Evolutionary conservation across 2,329 filamentous ascomycete genomes (phyloP).

Genomic region (Penicillium carneum): DNA sequence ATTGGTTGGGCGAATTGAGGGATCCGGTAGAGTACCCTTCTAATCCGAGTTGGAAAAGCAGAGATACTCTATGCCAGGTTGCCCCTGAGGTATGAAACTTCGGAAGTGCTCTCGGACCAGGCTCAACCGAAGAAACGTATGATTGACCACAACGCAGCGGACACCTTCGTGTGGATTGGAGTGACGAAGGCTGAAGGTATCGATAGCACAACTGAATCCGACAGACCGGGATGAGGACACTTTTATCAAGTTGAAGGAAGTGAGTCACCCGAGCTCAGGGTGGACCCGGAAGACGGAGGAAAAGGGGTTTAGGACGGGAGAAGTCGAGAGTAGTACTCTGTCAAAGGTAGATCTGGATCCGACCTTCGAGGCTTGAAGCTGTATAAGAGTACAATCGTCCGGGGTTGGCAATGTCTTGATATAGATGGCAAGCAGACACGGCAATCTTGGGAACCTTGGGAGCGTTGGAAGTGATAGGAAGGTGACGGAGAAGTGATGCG

Average conservation of each 20-base stretch:
- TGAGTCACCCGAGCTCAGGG: slow-evolving; percentile 23
- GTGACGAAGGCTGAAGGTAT: slow-evolving; percentile 14
- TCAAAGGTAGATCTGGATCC: slow-evolving; percentile 1
- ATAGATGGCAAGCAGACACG: slow-evolving; percentile 15
- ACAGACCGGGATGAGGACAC: slow-evolving; percentile 1
- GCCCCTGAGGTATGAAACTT: slow-evolving; percentile 24
- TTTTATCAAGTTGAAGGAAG: slow-evolving; percentile 14
- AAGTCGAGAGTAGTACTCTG: slow-evolving; percentile 15
- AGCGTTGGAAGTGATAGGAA: slow-evolving; percentile 15
- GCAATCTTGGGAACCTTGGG: slow-evolving; percentile 17
- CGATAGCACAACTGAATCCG: not conserved
- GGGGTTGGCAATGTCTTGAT: slow-evolving; percentile 22
- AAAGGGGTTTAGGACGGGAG: slow-evolving; percentile 12
- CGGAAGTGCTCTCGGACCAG: slow-evolving; percentile 14
- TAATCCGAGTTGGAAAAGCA: slow-evolving; percentile 32
- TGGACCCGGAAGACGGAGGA: slow-evolving; percentile 13
- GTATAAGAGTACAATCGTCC: slow-evolving; percentile 28
- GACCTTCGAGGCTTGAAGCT: slow-evolving; percentile 21
- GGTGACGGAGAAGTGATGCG: slow-evolving; percentile 16
- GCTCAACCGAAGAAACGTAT: slow-evolving; percentile 18
- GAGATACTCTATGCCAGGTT: slow-evolving; percentile 37
- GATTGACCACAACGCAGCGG: not conserved
- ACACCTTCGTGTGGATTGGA: slow-evolving; percentile 15
- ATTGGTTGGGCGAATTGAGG: slow-evolving; percentile 17
- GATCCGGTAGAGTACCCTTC: slow-evolving; percentile 37